Percentiles rank a stretch among this genome's conserved stretches.
phyloP scores from a whole-genome alignment of 345 rosid species.

The Citrus unshiu region DNA sequence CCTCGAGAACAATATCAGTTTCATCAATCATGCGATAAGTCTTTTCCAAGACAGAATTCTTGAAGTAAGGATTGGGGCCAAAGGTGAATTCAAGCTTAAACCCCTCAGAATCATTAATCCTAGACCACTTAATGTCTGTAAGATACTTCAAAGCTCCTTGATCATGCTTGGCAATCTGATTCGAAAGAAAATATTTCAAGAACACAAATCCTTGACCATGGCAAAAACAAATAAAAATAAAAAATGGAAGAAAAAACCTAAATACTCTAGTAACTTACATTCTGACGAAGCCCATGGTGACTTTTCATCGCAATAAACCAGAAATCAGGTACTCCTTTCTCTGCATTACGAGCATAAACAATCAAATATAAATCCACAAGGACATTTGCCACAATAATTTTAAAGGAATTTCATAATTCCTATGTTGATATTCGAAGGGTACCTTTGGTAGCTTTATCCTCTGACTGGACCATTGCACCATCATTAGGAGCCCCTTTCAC shows the following conservation, averaged over 20 bases:
- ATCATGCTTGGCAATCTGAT: slow-evolving; percentile 78
- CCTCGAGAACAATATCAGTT: slow-evolving; percentile 86
- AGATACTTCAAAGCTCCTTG: slow-evolving; percentile 86
- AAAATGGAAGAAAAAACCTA: neutral
- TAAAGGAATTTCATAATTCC: neutral
- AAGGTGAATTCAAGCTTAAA: slow-evolving; percentile 93
- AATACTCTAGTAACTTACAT: slow-evolving; percentile 37
- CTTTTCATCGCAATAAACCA: slow-evolving; percentile 93
- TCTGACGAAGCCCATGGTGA: slow-evolving; percentile 77
- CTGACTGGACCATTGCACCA: slow-evolving; percentile 47
- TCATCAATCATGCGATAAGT: slow-evolving; percentile 97
- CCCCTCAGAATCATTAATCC: slow-evolving; percentile 84
- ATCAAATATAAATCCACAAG: slow-evolving; percentile 7
- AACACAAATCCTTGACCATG: neutral
- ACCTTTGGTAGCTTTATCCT: slow-evolving; percentile 63
- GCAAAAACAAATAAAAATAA: neutral
- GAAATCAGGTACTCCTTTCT: slow-evolving; percentile 93
- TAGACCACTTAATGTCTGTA: slow-evolving; percentile 82
- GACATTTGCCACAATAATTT: too few species aligned
- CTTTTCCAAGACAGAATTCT: slow-evolving; percentile 76
- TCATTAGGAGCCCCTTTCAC: slow-evolving; percentile 36
- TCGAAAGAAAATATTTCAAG: neutral
- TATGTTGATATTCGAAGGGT: neutral
- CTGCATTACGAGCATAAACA: slow-evolving; percentile 32
- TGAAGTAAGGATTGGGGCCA: slow-evolving; percentile 81